Conservation (phyloP, 495 filamentous ascomycete species). For the Hypomontagnella submonticulosa region DNA sequence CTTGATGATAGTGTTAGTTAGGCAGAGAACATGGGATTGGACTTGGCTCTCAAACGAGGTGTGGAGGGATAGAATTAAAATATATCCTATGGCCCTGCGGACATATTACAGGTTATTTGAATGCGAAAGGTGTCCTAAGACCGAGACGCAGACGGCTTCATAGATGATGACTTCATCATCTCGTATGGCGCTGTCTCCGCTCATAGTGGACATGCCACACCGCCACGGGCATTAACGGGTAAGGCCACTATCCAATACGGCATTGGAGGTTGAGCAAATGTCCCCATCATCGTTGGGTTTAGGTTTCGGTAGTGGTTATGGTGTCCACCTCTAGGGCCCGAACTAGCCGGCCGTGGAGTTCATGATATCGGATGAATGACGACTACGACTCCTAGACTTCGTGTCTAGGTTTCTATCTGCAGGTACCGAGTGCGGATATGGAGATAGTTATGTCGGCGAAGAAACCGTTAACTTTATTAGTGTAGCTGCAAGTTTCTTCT, state of each 20-base stretch:
- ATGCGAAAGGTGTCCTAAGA: background rate
- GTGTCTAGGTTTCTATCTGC: background rate
- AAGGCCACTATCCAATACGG: background rate
- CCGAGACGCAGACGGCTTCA: background rate
- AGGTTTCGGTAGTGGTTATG: slow-evolving; percentile 9
- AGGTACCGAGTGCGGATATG: background rate
- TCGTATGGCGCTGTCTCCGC: slow-evolving; percentile 3
- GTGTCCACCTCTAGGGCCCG: slow-evolving; percentile 3
- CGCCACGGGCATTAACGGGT: background rate
- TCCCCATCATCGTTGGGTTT: slow-evolving; percentile 17
- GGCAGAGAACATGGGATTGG: background rate
- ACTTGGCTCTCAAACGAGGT: background rate
- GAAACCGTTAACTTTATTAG: too few relatives aligned
- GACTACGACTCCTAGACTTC: slow-evolving; percentile 1
- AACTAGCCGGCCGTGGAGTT: slow-evolving; percentile 4
- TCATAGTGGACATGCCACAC: background rate
- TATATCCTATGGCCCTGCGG: background rate
- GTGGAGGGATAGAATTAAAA: background rate
- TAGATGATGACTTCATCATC: slow-evolving; percentile 34
- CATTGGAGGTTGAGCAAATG: background rate
- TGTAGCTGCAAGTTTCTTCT: too few relatives aligned
- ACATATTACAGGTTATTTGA: slow-evolving; percentile 10
- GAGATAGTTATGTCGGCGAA: too few relatives aligned
- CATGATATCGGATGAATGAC: slow-evolving; percentile 27
- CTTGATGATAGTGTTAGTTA: background rate